phyloP scores from a whole-genome alignment of 306 rosid species.

The Canavalia ensiformis region DNA sequence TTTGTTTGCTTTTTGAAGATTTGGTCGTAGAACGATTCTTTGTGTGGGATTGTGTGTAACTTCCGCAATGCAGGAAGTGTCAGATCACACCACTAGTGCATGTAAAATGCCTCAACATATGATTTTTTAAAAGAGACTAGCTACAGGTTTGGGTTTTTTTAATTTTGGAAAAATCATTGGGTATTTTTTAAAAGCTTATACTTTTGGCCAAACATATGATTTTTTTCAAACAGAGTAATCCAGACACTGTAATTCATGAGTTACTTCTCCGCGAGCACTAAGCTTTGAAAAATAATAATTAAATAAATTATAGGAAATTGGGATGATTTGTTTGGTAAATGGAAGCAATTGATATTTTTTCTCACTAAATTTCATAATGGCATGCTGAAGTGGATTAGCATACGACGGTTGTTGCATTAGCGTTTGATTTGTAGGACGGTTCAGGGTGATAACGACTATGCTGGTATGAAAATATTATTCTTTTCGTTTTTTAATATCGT shows the following conservation, averaged over 20 bases:
- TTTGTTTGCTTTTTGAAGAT: background rate
- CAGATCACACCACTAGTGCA: constrained; percentile 62
- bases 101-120: constrained; percentile 53
- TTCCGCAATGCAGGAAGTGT: constrained; percentile 68
- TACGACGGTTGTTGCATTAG: background rate
- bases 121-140: background rate
- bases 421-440: background rate
- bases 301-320: background rate
- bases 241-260: background rate
- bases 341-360: background rate
- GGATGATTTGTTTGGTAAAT: constrained; percentile 22
- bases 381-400: background rate
- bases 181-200: background rate
- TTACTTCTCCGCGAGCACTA: background rate
- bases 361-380: background rate
- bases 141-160: background rate
- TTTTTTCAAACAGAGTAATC: background rate
- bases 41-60: background rate
- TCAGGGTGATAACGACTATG: background rate
- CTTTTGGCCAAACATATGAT: background rate
- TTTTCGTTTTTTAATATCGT: background rate
- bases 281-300: background rate
- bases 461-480: background rate
- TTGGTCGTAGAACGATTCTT: constrained; percentile 33
- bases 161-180: background rate